phyloP scores from a whole-genome alignment of 495 filamentous ascomycete genomes.

The Hypoxylon lienhwacheense region DNA sequence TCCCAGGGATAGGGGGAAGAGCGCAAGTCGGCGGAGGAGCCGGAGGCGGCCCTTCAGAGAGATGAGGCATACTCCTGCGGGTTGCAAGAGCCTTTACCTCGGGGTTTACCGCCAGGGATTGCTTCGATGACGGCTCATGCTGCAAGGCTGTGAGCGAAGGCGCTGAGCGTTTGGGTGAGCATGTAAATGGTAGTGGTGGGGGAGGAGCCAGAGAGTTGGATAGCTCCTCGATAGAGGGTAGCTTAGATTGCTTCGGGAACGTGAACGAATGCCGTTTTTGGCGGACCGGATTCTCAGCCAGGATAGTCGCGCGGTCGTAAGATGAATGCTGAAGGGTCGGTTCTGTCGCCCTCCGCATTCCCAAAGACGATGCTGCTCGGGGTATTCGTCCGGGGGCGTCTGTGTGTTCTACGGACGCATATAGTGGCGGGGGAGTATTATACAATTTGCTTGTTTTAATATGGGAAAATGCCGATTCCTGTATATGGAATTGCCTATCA shows the following conservation, averaged over 20 bases:
- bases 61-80: slow-evolving; percentile 61
- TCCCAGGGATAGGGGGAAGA: slow-evolving; percentile 61
- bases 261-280: slow-evolving; percentile 22
- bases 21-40: slow-evolving; percentile 66
- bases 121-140: slow-evolving; percentile 34
- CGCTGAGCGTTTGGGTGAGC: slow-evolving; percentile 33
- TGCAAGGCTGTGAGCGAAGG: slow-evolving; percentile 34
- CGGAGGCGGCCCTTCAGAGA: slow-evolving; percentile 60
- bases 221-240: slow-evolving; percentile 20
- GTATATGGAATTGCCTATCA: slow-evolving; percentile 7
- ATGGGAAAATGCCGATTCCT: background rate
- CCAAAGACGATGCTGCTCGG: slow-evolving; percentile 34
- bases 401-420: background rate
- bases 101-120: slow-evolving; percentile 37
- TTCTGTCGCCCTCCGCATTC: slow-evolving; percentile 22
- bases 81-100: slow-evolving; percentile 38
- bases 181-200: slow-evolving; percentile 10
- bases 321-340: slow-evolving; percentile 8
- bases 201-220: slow-evolving; percentile 5
- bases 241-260: slow-evolving; percentile 12
- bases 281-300: slow-evolving; percentile 13
- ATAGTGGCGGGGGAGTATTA: background rate
- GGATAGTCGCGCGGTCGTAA: slow-evolving; percentile 11
- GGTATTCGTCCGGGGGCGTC: slow-evolving; percentile 16
- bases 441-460: slow-evolving; percentile 6